phyloP scores from a whole-genome alignment of 1,284 basidiomycete species.

The Phlebopus sp. region DNA sequence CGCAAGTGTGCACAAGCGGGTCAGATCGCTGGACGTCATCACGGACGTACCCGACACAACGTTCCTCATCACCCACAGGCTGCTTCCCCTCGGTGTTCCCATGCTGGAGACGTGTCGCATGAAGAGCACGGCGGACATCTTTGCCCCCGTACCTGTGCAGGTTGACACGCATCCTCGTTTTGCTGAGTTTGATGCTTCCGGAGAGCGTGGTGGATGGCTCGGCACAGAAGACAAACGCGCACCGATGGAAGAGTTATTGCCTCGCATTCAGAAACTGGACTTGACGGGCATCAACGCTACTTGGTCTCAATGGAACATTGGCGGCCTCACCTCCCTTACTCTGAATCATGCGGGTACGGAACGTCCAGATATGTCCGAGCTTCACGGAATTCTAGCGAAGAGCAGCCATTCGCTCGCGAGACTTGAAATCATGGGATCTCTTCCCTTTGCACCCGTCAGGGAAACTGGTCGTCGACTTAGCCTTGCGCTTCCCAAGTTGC shows the following conservation, averaged over 20 bases:
- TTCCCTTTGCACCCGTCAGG: background rate
- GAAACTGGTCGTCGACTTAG: background rate
- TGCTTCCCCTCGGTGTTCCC: slow-evolving; percentile 4
- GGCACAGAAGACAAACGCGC: background rate
- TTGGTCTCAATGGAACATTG: slow-evolving; percentile 6
- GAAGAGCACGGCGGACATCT: background rate
- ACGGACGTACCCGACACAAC: slow-evolving; percentile 1
- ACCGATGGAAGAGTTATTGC: background rate
- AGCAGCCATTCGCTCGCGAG: slow-evolving; percentile 1
- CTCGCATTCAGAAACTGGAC: background rate
- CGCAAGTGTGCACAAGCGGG: background rate
- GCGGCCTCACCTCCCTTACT: slow-evolving; percentile 5
- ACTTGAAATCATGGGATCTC: slow-evolving; percentile 5
- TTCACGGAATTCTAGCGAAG: background rate
- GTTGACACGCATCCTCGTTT: background rate
- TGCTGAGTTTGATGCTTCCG: background rate
- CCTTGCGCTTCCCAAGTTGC: slow-evolving; percentile 4
- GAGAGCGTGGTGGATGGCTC: background rate
- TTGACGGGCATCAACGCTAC: background rate
- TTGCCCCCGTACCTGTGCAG: background rate
- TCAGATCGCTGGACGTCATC: slow-evolving; percentile 1
- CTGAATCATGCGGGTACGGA: slow-evolving; percentile 2
- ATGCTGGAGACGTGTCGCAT: slow-evolving; percentile 6
- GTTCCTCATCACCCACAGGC: slow-evolving; percentile 1
- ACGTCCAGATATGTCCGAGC: background rate